A percentile compares a stretch with the other conserved stretches of the same genome.
Evolutionary conservation across 2,329 filamentous ascomycete species (phyloP).

Genomic region (Stemphylium beticola): DNA sequence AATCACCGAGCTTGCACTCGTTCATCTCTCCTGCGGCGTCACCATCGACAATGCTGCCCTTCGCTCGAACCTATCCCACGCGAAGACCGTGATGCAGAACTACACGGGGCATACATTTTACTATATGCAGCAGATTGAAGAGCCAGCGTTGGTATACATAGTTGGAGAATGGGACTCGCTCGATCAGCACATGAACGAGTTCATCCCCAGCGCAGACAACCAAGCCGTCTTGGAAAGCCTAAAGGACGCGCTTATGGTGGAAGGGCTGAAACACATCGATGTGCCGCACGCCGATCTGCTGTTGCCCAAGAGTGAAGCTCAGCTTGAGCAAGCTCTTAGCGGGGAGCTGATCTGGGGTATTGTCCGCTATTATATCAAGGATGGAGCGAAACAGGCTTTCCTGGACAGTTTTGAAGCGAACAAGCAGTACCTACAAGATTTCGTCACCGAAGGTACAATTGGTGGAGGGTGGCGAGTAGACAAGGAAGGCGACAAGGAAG

Average conservation of each 20-base stretch:
- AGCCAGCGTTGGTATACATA: conserved; percentile 52
- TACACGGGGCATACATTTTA: conserved; percentile 48
- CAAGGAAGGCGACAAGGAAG: conserved; percentile 42
- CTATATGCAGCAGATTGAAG: conserved; percentile 54
- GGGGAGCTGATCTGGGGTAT: conserved; percentile 38
- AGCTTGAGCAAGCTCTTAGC: neutral
- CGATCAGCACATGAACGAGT: conserved; percentile 50
- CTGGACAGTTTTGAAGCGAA: conserved; percentile 30
- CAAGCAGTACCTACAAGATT: conserved; percentile 32
- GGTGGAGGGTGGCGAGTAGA: conserved; percentile 52
- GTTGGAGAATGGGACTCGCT: conserved; percentile 56
- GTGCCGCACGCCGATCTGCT: conserved; percentile 43
- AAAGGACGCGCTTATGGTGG: conserved; percentile 47
- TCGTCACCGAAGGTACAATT: conserved; percentile 36
- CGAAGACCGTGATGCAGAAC: conserved; percentile 47
- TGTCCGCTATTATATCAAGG: conserved; percentile 42
- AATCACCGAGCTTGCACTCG: conserved; percentile 56
- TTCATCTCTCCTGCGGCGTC: conserved; percentile 43
- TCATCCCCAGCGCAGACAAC: conserved; percentile 53
- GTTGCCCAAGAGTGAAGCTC: conserved; percentile 18
- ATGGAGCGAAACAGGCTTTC: conserved; percentile 32
- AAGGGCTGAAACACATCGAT: conserved; percentile 53
- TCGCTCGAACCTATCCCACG: conserved; percentile 43
- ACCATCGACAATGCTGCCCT: conserved; percentile 28
- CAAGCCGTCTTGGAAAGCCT: conserved; percentile 48